phyloP scores from a whole-genome alignment of 768 basidiomycete species.

The Grammothele lineata region DNA sequence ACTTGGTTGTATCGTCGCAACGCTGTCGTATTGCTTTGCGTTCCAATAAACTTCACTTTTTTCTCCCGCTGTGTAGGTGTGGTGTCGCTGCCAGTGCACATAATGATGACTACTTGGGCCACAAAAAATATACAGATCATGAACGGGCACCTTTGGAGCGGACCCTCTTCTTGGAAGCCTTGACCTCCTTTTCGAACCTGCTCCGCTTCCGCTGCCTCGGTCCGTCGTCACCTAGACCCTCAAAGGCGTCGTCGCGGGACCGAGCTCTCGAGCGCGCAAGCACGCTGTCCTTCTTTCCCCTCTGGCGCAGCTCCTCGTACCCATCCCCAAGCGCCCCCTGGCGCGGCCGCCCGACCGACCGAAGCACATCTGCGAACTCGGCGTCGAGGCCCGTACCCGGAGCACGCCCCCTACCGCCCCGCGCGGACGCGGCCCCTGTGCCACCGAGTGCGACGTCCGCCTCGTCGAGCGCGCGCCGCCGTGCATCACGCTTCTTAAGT shows the following conservation, averaged over 20 bases:
- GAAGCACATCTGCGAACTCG: constrained; percentile 80
- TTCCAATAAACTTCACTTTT: too few relatives aligned
- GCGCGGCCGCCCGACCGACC: constrained; percentile 46
- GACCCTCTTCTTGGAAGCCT: constrained; percentile 29
- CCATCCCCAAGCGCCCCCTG: constrained; percentile 54
- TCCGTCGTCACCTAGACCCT: constrained; percentile 27
- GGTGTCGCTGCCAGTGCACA: too few relatives aligned
- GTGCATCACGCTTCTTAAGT: constrained; percentile 84
- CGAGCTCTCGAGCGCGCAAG: constrained; percentile 54
- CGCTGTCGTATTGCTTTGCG: background rate
- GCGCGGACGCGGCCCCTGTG: constrained; percentile 39
- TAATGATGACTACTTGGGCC: too few relatives aligned
- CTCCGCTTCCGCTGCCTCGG: constrained; percentile 34
- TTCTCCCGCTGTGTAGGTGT: too few relatives aligned
- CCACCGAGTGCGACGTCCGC: constrained; percentile 86
- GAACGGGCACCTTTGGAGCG: constrained; percentile 11
- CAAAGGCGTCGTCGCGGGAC: constrained; percentile 24
- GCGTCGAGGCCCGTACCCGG: constrained; percentile 72
- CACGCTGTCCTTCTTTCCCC: constrained; percentile 58
- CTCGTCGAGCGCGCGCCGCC: constrained; percentile 72
- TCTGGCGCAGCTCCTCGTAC: constrained; percentile 74
- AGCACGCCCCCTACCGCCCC: constrained; percentile 41
- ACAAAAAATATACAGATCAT: too few relatives aligned
- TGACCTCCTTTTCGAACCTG: constrained; percentile 42
- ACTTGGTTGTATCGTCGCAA: constrained; percentile 4